Evolutionary conservation across 2,329 filamentous ascomycete genomes (phyloP).

Genomic region (Dothiorella sarmentorum): DNA sequence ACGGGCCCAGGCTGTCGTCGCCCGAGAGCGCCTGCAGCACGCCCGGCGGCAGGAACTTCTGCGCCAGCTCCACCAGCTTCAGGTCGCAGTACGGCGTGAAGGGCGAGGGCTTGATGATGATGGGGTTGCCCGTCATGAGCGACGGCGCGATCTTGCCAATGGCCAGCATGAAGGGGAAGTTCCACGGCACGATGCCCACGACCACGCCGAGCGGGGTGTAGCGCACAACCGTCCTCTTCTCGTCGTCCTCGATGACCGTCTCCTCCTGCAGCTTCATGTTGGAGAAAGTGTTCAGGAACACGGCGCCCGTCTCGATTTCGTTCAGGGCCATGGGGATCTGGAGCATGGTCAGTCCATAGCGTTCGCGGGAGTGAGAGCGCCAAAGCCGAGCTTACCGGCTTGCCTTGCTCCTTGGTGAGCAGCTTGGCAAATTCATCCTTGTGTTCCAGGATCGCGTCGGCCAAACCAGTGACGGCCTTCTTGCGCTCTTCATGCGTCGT

Average conservation of each 20-base stretch:
- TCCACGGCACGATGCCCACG: constrained; percentile 41
- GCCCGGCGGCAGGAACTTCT: constrained; percentile 55
- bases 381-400: constrained; percentile 19
- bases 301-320: constrained; percentile 22
- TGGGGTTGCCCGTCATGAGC: constrained; percentile 53
- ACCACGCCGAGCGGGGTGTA: constrained; percentile 46
- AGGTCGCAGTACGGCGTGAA: constrained; percentile 57
- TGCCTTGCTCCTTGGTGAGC: constrained; percentile 28
- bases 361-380: not conserved
- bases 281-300: constrained; percentile 33
- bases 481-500: constrained; percentile 25
- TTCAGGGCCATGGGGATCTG: constrained; percentile 22
- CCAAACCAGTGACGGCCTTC: constrained; percentile 23
- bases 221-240: constrained; percentile 46
- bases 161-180: constrained; percentile 51
- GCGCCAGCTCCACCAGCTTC: constrained; percentile 55
- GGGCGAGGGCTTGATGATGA: constrained; percentile 56
- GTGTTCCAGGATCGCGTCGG: constrained; percentile 21
- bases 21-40: constrained; percentile 60
- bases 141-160: constrained; percentile 55
- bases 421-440: constrained; percentile 25
- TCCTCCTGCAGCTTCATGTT: constrained; percentile 39
- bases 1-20: constrained; percentile 57
- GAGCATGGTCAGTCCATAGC: not conserved
- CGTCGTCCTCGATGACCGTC: constrained; percentile 42